Evolutionary conservation across 805 yeast genomes (phyloP), one percentile per base, ranked within the genome.

Genomic region (Zygoascus biomembranicola): DNA sequence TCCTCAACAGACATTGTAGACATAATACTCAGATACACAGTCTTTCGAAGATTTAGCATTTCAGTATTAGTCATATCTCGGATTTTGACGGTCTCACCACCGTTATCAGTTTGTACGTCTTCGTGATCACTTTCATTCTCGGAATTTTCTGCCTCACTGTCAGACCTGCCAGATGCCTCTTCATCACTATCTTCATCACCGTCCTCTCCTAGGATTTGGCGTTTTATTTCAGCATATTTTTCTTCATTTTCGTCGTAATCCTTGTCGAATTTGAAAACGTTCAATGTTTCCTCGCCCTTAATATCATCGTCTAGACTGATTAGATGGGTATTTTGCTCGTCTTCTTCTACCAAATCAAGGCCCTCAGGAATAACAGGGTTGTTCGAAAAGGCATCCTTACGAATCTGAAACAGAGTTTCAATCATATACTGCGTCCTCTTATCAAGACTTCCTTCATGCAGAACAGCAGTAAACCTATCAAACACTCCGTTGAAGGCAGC

Each of bases 1-100:
- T 94, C 99, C 59, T 88, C 96, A 5, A 90, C 82, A 0, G 95
- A 84, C 84, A 92, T 79, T 55, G 96, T 82, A 20, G 97, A 88
- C 84, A 87, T 89, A 9, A 94, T 72, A 0, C 92, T 84, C 31
- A 90, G 70, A 61, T 92, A 92, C 1, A 92, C 85, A 1, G 78
- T 78, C 61, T 88, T 88, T 60, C 88, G 88, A 59, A 81, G 81
- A 50, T 82, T 80, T 1, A 81, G 72, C 32, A 82, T 68, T 26
- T 80, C 80, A 0, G 82, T 69, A 47, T 84, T 84, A 0, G 96
- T 86, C 74, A 85, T 68, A 66, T 90, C 97, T 43, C 74, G 72
- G 43, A 84, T 75, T 49, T 69, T 68, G 32, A 61, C 59, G 16
- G 20, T 39, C 23, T 32, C 20, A 18, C 46, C 41, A 5, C 46